Conservation (phyloP, 306 rosid species). For the Quercus cerris region DNA sequence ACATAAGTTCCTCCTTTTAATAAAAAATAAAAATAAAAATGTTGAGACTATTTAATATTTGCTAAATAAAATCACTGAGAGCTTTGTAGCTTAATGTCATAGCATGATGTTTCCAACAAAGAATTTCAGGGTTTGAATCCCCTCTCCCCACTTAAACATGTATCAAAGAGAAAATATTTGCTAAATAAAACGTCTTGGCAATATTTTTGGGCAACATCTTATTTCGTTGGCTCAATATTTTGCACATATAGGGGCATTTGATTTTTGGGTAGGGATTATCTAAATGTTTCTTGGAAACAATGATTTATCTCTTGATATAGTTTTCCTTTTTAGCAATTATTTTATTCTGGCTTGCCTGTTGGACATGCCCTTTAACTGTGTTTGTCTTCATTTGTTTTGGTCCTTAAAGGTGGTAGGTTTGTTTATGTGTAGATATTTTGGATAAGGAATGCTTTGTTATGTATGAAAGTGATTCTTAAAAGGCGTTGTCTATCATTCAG, state of each 20-base stretch:
- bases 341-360: not conserved
- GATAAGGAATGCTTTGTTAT: not conserved
- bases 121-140: too few relatives aligned
- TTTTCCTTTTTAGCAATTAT: not conserved
- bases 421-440: not conserved
- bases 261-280: not conserved
- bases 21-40: too few relatives aligned
- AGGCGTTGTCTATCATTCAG: not conserved
- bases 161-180: not conserved
- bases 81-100: too few relatives aligned
- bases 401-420: not conserved
- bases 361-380: not conserved
- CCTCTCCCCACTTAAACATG: too few relatives aligned
- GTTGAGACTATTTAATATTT: too few relatives aligned
- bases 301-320: not conserved
- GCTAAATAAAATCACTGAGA: too few relatives aligned
- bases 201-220: not conserved
- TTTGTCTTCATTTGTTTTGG: not conserved
- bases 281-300: not conserved
- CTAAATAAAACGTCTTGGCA: not conserved
- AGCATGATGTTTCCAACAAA: too few relatives aligned
- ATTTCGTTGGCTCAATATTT: not conserved
- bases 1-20: too few relatives aligned
- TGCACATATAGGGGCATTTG: not conserved
- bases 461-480: not conserved